Conservation (phyloP, 495 filamentous ascomycete species). For the Aspergillus biplanus region DNA sequence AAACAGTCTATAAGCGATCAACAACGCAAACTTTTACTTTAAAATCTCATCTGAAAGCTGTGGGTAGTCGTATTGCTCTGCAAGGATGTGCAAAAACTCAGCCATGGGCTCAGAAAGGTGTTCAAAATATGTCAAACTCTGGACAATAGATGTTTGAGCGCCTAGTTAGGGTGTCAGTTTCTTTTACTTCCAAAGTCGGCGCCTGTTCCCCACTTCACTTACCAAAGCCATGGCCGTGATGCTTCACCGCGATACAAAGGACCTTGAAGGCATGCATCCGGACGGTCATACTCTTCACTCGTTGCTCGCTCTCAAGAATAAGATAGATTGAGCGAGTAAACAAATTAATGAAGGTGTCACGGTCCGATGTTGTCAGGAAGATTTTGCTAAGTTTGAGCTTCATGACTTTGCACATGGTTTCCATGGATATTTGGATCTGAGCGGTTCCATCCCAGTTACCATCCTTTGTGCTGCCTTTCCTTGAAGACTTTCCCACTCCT, state of each 20-base stretch:
- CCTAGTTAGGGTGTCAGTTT: constrained; percentile 54
- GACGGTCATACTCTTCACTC: constrained; percentile 87
- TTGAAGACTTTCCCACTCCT: constrained; percentile 76
- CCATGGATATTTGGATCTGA: constrained; percentile 85
- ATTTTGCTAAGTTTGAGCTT: constrained; percentile 90
- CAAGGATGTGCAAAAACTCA: constrained; percentile 93
- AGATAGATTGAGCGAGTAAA: constrained; percentile 95
- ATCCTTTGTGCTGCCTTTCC: constrained; percentile 71
- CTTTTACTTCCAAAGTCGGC: background rate
- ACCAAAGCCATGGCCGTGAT: constrained; percentile 98
- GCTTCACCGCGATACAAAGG: constrained; percentile 94
- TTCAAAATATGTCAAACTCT: constrained; percentile 97
- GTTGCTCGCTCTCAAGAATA: constrained; percentile 89
- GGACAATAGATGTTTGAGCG: constrained; percentile 96
- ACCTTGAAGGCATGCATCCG: constrained; percentile 98
- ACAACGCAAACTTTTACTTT: constrained; percentile 39
- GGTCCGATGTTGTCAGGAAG: constrained; percentile 94
- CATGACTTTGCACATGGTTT: constrained; percentile 94
- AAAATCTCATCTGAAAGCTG: constrained; percentile 94
- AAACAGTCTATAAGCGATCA: no score
- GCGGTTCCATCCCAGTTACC: constrained; percentile 83
- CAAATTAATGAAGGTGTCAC: constrained; percentile 90
- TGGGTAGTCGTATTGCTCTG: constrained; percentile 97
- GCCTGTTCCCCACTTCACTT: constrained; percentile 27
- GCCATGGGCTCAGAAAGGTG: constrained; percentile 98